phyloP scores from a whole-genome alignment of 805 yeast genomes.

The Alloascoidea africana region DNA sequence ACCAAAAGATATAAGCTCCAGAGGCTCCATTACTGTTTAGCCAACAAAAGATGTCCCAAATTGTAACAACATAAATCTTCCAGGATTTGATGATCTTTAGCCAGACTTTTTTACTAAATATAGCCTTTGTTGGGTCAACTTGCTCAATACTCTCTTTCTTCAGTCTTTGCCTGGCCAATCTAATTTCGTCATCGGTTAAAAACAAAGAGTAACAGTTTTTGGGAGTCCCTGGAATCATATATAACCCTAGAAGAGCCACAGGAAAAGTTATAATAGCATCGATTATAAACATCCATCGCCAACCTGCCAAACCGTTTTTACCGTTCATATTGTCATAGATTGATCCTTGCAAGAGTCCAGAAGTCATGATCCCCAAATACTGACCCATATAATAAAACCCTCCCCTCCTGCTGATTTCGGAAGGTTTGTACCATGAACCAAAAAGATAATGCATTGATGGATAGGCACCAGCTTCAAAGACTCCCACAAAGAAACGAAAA shows the following conservation, averaged over 20 bases:
- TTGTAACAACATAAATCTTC: conserved; percentile 40
- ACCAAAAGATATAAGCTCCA: conserved; percentile 50
- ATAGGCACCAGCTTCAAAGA: conserved; percentile 53
- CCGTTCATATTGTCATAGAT: conserved; percentile 33
- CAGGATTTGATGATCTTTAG: conserved; percentile 34
- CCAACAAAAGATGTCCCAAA: conserved; percentile 46
- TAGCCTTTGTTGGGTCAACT: conserved; percentile 7
- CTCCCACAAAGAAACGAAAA: conserved; percentile 50
- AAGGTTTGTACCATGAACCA: conserved; percentile 43
- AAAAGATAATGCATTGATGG: conserved; percentile 46
- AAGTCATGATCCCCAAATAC: conserved; percentile 42
- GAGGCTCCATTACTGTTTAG: conserved; percentile 42
- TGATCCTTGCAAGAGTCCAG: conserved; percentile 48
- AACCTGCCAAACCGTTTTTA: conserved; percentile 36
- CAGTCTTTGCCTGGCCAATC: conserved; percentile 31
- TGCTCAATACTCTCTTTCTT: conserved; percentile 19
- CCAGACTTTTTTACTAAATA: conserved; percentile 34
- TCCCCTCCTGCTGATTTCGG: conserved; percentile 47
- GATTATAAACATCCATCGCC: conserved; percentile 65
- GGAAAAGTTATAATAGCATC: conserved; percentile 46
- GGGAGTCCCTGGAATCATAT: conserved; percentile 54
- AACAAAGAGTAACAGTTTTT: conserved; percentile 34
- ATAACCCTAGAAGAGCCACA: conserved; percentile 40
- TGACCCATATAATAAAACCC: conserved; percentile 49
- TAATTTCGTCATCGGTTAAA: conserved; percentile 40